A percentile compares a stretch with the other conserved stretches of the same genome.
Conservation (phyloP, 805 yeast genomes). For the Cyberlindnera maclurae region DNA sequence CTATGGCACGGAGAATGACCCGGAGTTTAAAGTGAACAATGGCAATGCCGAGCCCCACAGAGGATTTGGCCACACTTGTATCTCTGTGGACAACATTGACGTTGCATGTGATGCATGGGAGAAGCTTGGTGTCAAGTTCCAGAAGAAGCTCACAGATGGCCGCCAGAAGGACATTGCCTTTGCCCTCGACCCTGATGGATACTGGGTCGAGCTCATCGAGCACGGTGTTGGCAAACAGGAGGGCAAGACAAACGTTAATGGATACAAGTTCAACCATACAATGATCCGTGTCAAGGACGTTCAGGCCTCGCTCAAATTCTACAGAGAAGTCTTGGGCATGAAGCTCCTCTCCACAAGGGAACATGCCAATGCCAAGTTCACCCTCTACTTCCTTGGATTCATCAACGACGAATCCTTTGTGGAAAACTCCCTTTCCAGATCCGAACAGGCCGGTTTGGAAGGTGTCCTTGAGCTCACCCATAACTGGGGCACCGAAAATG, state of each 20-base stretch:
- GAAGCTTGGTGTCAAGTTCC: constrained; percentile 59
- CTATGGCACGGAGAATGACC: constrained; percentile 61
- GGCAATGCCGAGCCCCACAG: constrained; percentile 82
- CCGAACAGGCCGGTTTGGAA: constrained; percentile 40
- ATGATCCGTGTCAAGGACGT: constrained; percentile 94
- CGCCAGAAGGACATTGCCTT: constrained; percentile 92
- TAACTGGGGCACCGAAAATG: constrained; percentile 92
- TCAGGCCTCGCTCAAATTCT: constrained; percentile 64
- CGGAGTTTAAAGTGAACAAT: constrained; percentile 51
- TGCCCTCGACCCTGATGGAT: constrained; percentile 91
- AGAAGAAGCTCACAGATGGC: constrained; percentile 83
- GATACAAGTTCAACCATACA: constrained; percentile 62
- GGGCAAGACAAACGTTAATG: constrained; percentile 29
- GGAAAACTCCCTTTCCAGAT: constrained; percentile 29
- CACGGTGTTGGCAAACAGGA: constrained; percentile 39
- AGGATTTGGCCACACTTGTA: constrained; percentile 93
- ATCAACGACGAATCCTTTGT: constrained; percentile 40
- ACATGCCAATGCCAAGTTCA: constrained; percentile 67
- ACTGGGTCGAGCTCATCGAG: constrained; percentile 89
- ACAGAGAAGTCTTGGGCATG: constrained; percentile 76
- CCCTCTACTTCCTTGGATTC: constrained; percentile 81
- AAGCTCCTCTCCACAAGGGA: constrained; percentile 51
- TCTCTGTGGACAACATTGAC: constrained; percentile 75
- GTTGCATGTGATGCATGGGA: constrained; percentile 53
- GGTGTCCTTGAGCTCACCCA: constrained; percentile 85